Evolutionary conservation across 2,329 filamentous ascomycete genomes (phyloP).

Genomic region (Mollisiaceae sp.): DNA sequence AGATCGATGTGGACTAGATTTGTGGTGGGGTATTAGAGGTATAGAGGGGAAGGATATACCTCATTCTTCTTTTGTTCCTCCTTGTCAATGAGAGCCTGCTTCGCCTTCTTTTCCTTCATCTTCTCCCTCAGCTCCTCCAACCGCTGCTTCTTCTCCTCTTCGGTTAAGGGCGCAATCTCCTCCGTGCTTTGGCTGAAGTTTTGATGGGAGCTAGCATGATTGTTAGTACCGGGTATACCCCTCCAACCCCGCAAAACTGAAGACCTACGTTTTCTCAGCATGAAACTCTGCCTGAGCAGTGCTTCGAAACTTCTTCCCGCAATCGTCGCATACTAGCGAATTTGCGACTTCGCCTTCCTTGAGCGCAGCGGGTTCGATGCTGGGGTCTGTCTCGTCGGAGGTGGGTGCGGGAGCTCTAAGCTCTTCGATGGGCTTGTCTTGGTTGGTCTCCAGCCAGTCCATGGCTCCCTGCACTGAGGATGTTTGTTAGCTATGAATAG

Average conservation of each 20-base stretch:
- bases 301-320: slow-evolving; percentile 86
- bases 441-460: slow-evolving; percentile 92
- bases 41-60: slow-evolving; percentile 48
- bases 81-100: slow-evolving; percentile 74
- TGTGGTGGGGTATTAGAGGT: slow-evolving; percentile 20
- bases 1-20: background rate
- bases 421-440: slow-evolving; percentile 85
- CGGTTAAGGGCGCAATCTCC: slow-evolving; percentile 86
- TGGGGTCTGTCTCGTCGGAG: slow-evolving; percentile 55
- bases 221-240: slow-evolving; percentile 21
- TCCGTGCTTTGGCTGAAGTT: slow-evolving; percentile 95
- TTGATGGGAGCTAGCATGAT: slow-evolving; percentile 69
- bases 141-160: slow-evolving; percentile 85
- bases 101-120: slow-evolving; percentile 73
- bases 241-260: background rate
- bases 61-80: slow-evolving; percentile 86
- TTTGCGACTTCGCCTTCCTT: slow-evolving; percentile 73
- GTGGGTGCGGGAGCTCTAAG: slow-evolving; percentile 59
- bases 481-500: slow-evolving; percentile 22
- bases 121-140: slow-evolving; percentile 76
- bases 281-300: slow-evolving; percentile 86
- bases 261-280: slow-evolving; percentile 75
- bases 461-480: slow-evolving; percentile 80
- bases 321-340: slow-evolving; percentile 93
- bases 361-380: slow-evolving; percentile 66